Conservation (phyloP, 371 early-diverging fungal species). For the Lichtheimia ornata region DNA sequence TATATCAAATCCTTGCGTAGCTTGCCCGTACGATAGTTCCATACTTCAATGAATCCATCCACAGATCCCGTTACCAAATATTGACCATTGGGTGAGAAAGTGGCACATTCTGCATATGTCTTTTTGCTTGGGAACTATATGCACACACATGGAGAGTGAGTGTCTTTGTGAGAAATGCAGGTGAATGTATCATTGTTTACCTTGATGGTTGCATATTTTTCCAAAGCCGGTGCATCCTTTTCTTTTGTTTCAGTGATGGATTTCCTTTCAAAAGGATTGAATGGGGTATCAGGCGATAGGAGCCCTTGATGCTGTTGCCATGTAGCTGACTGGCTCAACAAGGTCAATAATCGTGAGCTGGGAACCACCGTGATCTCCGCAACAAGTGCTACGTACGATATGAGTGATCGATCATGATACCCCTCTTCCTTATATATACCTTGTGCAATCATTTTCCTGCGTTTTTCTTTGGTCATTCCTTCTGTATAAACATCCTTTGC, state of each 20-base stretch:
- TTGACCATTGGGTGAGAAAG: conserved; percentile 83
- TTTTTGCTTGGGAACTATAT: conserved; percentile 85
- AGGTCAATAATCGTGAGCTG: conserved; percentile 74
- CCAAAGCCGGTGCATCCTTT: conserved; percentile 65
- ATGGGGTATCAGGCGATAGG: conserved; percentile 62
- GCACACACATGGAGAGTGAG: not conserved
- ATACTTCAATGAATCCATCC: conserved; percentile 95
- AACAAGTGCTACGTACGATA: conserved; percentile 49
- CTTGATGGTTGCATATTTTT: conserved; percentile 72
- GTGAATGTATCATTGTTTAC: conserved; percentile 27
- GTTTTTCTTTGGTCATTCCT: conserved; percentile 61
- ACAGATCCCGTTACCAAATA: conserved; percentile 85
- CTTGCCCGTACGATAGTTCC: conserved; percentile 90
- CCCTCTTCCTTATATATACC: conserved; percentile 19
- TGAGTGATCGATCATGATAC: too few species aligned
- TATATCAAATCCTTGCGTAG: conserved; percentile 85
- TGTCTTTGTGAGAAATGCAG: not conserved
- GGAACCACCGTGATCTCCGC: conserved; percentile 72
- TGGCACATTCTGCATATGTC: conserved; percentile 74
- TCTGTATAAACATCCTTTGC: conserved; percentile 55
- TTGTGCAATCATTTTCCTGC: conserved; percentile 72
- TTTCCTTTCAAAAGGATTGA: conserved; percentile 77
- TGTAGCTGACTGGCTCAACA: conserved; percentile 83
- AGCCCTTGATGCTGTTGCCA: conserved; percentile 87
- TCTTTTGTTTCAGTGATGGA: conserved; percentile 64